A percentile compares a stretch with the other conserved stretches of the same genome.
Evolutionary conservation across 345 rosid species (phyloP).

Genomic region (Moricandia arvensis): DNA sequence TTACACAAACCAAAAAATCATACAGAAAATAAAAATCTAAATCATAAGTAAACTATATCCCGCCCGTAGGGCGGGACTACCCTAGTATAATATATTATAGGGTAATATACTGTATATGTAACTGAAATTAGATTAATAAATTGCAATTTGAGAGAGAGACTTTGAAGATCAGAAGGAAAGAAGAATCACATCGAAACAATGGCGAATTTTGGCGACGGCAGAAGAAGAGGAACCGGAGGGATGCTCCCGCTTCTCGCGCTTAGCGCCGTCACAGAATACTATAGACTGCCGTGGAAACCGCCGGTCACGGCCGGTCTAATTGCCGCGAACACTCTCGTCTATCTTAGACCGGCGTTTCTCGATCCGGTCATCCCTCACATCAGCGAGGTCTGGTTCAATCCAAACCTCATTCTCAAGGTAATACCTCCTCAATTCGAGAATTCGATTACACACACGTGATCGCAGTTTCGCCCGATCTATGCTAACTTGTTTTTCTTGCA

Average conservation of each 20-base stretch:
- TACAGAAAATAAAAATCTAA: no score
- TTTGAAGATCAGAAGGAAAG: constrained; percentile 7
- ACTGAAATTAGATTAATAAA: background rate
- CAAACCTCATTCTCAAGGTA: constrained; percentile 88
- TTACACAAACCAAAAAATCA: no score
- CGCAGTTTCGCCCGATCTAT: background rate
- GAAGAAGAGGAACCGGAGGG: constrained; percentile 48
- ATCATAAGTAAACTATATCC: no score
- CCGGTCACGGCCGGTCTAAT: constrained; percentile 87
- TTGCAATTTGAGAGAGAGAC: background rate
- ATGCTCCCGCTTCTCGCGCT: constrained; percentile 76
- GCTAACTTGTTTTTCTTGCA: background rate
- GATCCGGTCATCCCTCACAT: constrained; percentile 60
- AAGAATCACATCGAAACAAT: constrained; percentile 15
- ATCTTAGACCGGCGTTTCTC: constrained; percentile 69
- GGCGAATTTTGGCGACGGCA: constrained; percentile 39
- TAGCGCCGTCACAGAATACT: constrained; percentile 69
- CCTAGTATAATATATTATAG: no score
- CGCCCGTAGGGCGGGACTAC: no score
- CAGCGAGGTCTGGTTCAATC: constrained; percentile 76
- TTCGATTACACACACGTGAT: background rate
- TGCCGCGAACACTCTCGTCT: constrained; percentile 70
- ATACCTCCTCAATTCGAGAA: background rate
- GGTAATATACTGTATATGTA: background rate
- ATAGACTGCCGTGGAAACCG: constrained; percentile 80